phyloP scores from a whole-genome alignment of 441 rosid species.

The Gossypium trilobum region DNA sequence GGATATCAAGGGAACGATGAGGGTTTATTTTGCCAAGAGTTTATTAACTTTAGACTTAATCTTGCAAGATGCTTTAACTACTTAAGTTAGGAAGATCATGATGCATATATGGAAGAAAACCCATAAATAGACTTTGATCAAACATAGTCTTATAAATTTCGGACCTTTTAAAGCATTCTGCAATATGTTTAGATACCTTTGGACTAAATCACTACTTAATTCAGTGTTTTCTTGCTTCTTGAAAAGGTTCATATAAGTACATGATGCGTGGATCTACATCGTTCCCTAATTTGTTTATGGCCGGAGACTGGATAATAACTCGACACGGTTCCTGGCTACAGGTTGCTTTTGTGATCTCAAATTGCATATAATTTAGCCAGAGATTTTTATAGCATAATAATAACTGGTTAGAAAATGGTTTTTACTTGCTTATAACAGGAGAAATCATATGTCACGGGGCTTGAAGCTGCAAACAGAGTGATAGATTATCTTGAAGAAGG shows the following conservation, averaged over 20 bases:
- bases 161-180: background rate
- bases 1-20: background rate
- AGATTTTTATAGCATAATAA: background rate
- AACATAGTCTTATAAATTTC: background rate
- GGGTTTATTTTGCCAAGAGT: background rate
- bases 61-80: background rate
- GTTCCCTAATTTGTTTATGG: slow-evolving; percentile 52
- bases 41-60: background rate
- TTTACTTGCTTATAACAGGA: slow-evolving; percentile 23
- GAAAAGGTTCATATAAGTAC: slow-evolving; percentile 50
- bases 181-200: background rate
- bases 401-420: background rate
- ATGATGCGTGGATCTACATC: slow-evolving; percentile 52
- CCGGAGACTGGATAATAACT: slow-evolving; percentile 54
- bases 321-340: slow-evolving; percentile 66
- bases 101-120: background rate
- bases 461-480: slow-evolving; percentile 43
- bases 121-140: background rate
- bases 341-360: slow-evolving; percentile 20
- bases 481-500: slow-evolving; percentile 44
- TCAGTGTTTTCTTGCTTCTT: background rate
- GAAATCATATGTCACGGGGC: slow-evolving; percentile 46
- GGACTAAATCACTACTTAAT: background rate
- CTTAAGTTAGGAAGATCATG: background rate
- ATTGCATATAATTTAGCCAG: no score